Evolutionary conservation across 768 basidiomycete genomes (phyloP).

Genomic region (Lanmaoa pseudosensibilis): DNA sequence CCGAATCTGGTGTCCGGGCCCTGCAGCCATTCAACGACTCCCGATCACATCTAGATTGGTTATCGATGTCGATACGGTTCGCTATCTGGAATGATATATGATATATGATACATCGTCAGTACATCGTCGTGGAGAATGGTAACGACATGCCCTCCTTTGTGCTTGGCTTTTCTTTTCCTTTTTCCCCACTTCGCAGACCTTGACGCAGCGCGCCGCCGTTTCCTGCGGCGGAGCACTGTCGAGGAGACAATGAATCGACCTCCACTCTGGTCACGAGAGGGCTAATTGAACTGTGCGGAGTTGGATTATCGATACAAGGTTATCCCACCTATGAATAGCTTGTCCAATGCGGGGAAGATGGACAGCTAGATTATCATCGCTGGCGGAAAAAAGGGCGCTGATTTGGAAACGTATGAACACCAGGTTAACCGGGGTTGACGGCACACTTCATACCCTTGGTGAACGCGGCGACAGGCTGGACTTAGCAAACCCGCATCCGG

Average conservation of each 20-base stretch:
- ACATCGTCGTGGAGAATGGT: constrained; percentile 5
- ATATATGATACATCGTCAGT: constrained; percentile 17
- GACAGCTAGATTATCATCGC: constrained; percentile 11
- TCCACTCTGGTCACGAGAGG: not conserved
- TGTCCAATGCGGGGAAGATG: constrained; percentile 18
- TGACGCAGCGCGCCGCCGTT: not conserved
- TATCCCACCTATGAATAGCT: constrained; percentile 25
- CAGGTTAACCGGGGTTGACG: not conserved
- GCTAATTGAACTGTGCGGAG: not conserved
- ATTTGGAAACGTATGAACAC: not conserved
- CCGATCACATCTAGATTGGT: constrained; percentile 22
- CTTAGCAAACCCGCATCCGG: constrained; percentile 8
- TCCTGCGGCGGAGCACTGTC: not conserved
- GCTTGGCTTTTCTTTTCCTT: not conserved
- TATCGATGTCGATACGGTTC: constrained; percentile 32
- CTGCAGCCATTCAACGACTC: constrained; percentile 6
- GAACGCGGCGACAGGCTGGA: not conserved
- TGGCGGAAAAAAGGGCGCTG: constrained; percentile 1
- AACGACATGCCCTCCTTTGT: constrained; percentile 4
- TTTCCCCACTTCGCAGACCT: not conserved
- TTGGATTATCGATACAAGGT: constrained; percentile 26
- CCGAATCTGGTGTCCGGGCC: constrained; percentile 43
- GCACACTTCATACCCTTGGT: constrained; percentile 14
- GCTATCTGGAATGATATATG: constrained; percentile 5
- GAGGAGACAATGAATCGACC: not conserved